phyloP scores from a whole-genome alignment of 140 eudicot species.

The Stevia rebaudiana region DNA sequence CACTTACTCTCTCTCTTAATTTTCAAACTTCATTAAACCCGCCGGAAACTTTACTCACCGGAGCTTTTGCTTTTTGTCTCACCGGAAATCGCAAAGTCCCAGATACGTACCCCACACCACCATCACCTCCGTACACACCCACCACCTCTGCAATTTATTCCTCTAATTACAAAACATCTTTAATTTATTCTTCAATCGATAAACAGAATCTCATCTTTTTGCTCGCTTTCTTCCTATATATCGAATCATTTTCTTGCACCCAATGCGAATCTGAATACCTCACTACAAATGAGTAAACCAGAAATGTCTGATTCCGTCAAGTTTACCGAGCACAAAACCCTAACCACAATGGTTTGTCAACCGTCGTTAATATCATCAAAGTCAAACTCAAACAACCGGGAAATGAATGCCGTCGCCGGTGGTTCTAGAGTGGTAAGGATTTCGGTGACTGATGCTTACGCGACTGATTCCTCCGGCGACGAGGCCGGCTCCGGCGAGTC shows the following conservation, averaged over 20 bases:
- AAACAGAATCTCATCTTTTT: slow-evolving; percentile 41
- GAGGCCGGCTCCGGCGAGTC: slow-evolving; percentile 27
- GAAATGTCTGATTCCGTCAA: slow-evolving; percentile 39
- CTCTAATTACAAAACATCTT: slow-evolving; percentile 26
- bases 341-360: slow-evolving; percentile 29
- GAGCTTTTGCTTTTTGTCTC: slow-evolving; percentile 17
- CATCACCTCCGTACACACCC: slow-evolving; percentile 17
- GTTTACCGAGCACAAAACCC: slow-evolving; percentile 52
- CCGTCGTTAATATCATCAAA: background rate
- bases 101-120: slow-evolving; percentile 1
- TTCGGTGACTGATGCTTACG: slow-evolving; percentile 73
- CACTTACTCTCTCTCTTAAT: slow-evolving; percentile 15
- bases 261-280: slow-evolving; percentile 43
- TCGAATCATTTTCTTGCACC: slow-evolving; percentile 14
- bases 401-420: background rate
- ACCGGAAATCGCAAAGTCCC: slow-evolving; percentile 17
- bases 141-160: slow-evolving; percentile 16
- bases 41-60: slow-evolving; percentile 11
- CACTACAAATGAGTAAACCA: background rate
- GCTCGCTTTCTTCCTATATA: slow-evolving; percentile 9
- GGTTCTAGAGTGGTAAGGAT: slow-evolving; percentile 52
- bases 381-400: background rate
- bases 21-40: background rate
- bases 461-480: slow-evolving; percentile 86
- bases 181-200: slow-evolving; percentile 35